These are phyloP conservation scores for Rhizomucor pusillus DNA, from an alignment of 371 early-diverging fungal species.

Conservation along the genomic window DNA sequence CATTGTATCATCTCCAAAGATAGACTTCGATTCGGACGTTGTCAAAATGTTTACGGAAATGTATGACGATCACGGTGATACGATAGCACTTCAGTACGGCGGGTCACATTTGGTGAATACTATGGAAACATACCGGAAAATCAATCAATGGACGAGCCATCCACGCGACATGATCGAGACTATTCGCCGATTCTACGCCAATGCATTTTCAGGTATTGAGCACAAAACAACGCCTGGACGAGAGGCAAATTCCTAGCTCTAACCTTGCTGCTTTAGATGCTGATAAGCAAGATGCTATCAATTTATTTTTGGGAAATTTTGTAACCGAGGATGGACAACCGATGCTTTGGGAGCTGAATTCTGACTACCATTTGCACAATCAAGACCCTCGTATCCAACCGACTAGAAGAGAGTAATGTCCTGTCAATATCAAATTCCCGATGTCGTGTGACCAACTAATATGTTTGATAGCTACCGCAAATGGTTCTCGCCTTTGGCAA, in stretches of 20 bases:
- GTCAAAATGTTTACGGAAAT: slow-evolving; percentile 92
- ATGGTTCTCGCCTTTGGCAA: slow-evolving; percentile 57
- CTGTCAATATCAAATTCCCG: neutral
- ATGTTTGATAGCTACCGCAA: slow-evolving; percentile 49
- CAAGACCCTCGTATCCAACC: slow-evolving; percentile 54
- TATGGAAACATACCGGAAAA: slow-evolving; percentile 94
- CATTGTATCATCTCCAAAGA: slow-evolving; percentile 68
- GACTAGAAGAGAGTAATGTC: slow-evolving; percentile 48
- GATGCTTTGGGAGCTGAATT: slow-evolving; percentile 81
- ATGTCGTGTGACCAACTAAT: neutral
- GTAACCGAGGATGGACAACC: slow-evolving; percentile 55
- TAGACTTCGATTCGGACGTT: slow-evolving; percentile 92
- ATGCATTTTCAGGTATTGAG: slow-evolving; percentile 81
- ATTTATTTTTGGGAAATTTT: slow-evolving; percentile 87
- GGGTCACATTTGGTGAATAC: slow-evolving; percentile 98
- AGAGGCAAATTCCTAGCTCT: neutral
- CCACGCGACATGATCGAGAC: slow-evolving; percentile 95
- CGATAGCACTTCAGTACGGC: slow-evolving; percentile 98
- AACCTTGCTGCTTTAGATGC: slow-evolving; percentile 58
- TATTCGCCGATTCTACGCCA: slow-evolving; percentile 87
- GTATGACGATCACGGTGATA: slow-evolving; percentile 99
- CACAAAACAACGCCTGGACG: neutral
- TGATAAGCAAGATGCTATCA: slow-evolving; percentile 96
- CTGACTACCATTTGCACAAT: slow-evolving; percentile 83
- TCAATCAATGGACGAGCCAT: slow-evolving; percentile 91